Base-by-base conservation (phyloP, 176 grass and related monocot genomes). In the Oryza meridionalis region DNA sequence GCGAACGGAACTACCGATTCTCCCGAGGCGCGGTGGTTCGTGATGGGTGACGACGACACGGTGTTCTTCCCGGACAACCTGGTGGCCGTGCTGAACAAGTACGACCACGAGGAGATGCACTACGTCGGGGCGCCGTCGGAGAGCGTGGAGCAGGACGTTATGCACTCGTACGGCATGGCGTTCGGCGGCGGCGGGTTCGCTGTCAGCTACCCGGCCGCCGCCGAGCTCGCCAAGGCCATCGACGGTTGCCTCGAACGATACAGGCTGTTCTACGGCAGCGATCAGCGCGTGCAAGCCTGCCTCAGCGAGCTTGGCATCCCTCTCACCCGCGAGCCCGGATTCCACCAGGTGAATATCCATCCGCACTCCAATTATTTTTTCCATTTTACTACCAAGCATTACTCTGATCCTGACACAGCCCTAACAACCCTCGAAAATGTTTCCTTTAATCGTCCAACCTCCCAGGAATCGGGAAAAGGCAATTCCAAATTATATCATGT, bases 11-110 rank as follows among this genome's bases (percentile, higher is more conserved):
- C 77, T 10, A 19, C 58, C 58, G 53, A 58, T 58, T 58, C 53
- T 8, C 53, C 53, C 11, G 79, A 67, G 73, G 83, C 76, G 55
- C 79, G 96, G 79, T 98, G 96, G 96, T 95, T 95, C 78, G 93
- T 95, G 70, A 95, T 95, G 93, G 96, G 96, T 21, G 96, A 98
- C 85, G 96, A 98, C 85, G 96, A 98, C 92, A 98, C 96, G 7
- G 82, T 98, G 35, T 98, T 98, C 93, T 98, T 98, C 89, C 79
- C 82, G 68, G 93, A 98, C 45, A 98, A 98, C 84, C 85, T 98
- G 15, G 85, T 92, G 74, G 80, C 78, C 5, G 88, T 88, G 85
- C 91, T 99, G 87, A 55, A 86, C 47, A 99, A 99, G 86, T 99
- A 99, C 78, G 89, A 99, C 83, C 89, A 99, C 85, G 27, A 82